These are phyloP conservation scores for Colletotrichum sidae DNA, from an alignment of 2,329 filamentous ascomycete genomes.

Conservation along the genomic window DNA sequence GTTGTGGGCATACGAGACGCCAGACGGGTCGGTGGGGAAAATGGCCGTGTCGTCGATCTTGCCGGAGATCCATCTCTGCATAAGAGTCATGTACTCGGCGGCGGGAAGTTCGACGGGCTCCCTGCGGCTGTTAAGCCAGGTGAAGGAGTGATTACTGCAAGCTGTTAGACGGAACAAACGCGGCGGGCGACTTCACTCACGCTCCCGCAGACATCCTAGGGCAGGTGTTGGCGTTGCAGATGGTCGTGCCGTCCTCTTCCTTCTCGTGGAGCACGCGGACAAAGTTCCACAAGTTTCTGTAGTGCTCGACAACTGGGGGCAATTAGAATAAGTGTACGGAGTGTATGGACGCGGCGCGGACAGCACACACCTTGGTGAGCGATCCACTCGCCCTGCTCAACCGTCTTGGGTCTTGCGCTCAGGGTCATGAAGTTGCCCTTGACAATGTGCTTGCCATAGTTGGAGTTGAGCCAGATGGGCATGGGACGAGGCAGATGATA, in stretches of 20 bases:
- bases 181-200: conserved; percentile 67
- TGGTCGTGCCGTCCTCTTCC: conserved; percentile 79
- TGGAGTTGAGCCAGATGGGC: conserved; percentile 80
- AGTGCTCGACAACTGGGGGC: conserved; percentile 86
- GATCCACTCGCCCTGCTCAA: conserved; percentile 95
- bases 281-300: conserved; percentile 88
- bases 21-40: conserved; percentile 87
- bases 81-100: conserved; percentile 92
- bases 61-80: conserved; percentile 96
- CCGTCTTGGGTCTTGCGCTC: conserved; percentile 90
- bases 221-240: conserved; percentile 87
- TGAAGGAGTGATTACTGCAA: conserved; percentile 87
- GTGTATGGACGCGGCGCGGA: background rate
- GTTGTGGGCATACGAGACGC: conserved; percentile 74
- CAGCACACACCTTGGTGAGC: conserved; percentile 83
- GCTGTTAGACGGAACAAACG: conserved; percentile 2
- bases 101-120: conserved; percentile 93
- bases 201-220: conserved; percentile 94
- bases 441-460: conserved; percentile 87
- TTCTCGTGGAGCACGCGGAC: conserved; percentile 89
- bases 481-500: conserved; percentile 75
- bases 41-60: conserved; percentile 92
- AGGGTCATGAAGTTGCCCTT: conserved; percentile 98
- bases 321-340: background rate
- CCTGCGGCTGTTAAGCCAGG: conserved; percentile 90